phyloP scores from a whole-genome alignment of 176 grass and related monocot species.

The Themeda triandra region DNA sequence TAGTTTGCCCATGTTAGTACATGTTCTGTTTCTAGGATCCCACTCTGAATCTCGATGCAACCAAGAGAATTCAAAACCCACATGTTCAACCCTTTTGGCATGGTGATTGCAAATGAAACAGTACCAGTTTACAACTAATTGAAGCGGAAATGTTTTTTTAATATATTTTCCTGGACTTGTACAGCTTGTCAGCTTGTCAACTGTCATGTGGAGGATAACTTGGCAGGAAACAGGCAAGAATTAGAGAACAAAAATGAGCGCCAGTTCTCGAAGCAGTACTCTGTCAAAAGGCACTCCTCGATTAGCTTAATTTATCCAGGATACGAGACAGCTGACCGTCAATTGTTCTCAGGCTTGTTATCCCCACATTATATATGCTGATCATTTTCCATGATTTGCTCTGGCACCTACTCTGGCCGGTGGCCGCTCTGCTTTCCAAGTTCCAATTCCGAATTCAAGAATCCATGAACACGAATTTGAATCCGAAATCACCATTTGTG shows the following conservation, averaged over 20 bases:
- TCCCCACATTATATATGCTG: neutral
- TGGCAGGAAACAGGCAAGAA: slow-evolving; percentile 23
- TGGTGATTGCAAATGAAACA: neutral
- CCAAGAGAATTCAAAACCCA: neutral
- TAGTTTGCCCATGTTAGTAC: neutral
- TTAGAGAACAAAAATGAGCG: slow-evolving; percentile 26
- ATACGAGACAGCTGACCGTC: neutral
- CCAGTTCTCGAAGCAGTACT: slow-evolving; percentile 31
- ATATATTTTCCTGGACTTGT: neutral
- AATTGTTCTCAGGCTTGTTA: neutral
- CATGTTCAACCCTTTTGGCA: neutral
- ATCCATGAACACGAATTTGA: neutral
- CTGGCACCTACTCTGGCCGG: neutral
- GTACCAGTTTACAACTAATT: neutral
- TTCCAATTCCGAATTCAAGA: neutral
- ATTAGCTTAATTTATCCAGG: slow-evolving; percentile 4
- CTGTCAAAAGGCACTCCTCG: slow-evolving; percentile 23
- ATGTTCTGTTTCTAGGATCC: neutral
- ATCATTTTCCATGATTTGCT: slow-evolving; percentile 14
- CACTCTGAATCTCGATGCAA: neutral
- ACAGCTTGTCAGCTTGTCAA: neutral
- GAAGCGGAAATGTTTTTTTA: neutral
- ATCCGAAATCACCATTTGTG: neutral
- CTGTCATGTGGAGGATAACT: neutral
- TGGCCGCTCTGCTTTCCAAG: neutral